These are phyloP conservation scores for Atalantia buxifolia DNA, from an alignment of 345 rosid species.

Conservation along the genomic window DNA sequence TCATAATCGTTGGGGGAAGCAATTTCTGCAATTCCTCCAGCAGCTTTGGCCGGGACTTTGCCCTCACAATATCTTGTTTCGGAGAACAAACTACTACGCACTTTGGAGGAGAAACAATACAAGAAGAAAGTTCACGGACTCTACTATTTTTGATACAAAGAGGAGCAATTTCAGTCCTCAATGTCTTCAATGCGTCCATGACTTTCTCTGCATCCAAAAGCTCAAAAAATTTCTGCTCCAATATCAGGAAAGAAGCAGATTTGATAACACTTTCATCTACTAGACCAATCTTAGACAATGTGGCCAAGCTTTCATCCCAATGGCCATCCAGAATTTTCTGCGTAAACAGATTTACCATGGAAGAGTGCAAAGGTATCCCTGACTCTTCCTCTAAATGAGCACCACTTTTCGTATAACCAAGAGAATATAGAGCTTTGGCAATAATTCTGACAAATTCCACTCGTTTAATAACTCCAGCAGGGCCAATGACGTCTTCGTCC, in stretches of 20 bases:
- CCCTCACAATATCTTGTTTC: conserved; percentile 23
- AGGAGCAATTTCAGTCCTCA: conserved; percentile 62
- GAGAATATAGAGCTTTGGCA: conserved; percentile 54
- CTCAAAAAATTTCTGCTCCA: conserved; percentile 62
- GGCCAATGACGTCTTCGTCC: conserved; percentile 56
- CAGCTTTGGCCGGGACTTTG: conserved; percentile 42
- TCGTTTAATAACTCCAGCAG: conserved; percentile 56
- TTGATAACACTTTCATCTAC: conserved; percentile 40
- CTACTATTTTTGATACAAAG: conserved; percentile 35
- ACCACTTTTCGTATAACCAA: conserved; percentile 56
- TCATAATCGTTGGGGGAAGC: conserved; percentile 49
- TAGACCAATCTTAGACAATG: conserved; percentile 39
- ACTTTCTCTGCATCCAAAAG: conserved; percentile 39
- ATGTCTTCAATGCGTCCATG: conserved; percentile 56
- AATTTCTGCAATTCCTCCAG: conserved; percentile 56
- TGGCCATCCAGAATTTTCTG: conserved; percentile 49
- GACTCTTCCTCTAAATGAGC: conserved; percentile 66
- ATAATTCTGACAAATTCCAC: conserved; percentile 60
- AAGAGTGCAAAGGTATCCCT: conserved; percentile 51
- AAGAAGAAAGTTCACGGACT: conserved; percentile 46
- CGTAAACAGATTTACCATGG: conserved; percentile 37
- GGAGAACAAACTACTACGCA: conserved; percentile 21
- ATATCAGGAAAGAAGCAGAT: conserved; percentile 53
- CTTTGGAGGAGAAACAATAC: conserved; percentile 35
- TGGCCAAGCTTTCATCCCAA: conserved; percentile 53